phyloP scores from a whole-genome alignment of 2,329 filamentous ascomycete species.

The Ceratocystis ficicola region DNA sequence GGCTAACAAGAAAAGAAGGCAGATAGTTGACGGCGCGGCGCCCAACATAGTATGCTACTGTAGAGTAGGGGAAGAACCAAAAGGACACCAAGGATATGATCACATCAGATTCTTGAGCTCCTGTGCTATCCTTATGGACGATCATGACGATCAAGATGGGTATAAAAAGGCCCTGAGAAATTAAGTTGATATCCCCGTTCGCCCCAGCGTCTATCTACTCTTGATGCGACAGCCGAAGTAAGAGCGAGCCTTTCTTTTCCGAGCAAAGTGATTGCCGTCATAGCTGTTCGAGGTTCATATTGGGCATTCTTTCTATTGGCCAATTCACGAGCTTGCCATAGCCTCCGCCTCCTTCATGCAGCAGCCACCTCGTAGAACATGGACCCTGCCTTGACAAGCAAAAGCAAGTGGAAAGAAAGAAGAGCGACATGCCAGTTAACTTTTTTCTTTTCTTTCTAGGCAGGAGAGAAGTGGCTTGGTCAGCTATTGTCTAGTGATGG shows the following conservation, averaged over 20 bases:
- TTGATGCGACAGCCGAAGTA: neutral
- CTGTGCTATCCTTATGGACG: constrained; percentile 2
- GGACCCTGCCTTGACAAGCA: neutral
- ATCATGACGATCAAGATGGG: constrained; percentile 6
- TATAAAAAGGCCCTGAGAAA: neutral
- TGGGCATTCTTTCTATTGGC: neutral
- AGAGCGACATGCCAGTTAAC: neutral
- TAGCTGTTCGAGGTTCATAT: neutral
- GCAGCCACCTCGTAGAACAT: neutral
- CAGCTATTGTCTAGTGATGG: neutral
- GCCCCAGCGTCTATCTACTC: neutral
- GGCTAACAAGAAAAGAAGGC: too few relatives aligned
- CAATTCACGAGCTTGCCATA: constrained; percentile 2
- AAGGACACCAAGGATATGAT: neutral
- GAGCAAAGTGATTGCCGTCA: neutral
- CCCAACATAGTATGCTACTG: too few relatives aligned
- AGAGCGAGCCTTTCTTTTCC: neutral
- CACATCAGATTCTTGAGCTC: neutral
- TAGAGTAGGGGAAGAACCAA: neutral
- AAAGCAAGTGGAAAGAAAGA: neutral
- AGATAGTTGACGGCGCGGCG: too few relatives aligned
- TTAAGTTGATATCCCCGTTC: neutral
- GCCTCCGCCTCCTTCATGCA: neutral
- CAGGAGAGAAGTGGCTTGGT: neutral
- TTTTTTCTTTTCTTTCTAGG: neutral